These are phyloP conservation scores for Euphorbia celastroides DNA, from an alignment of 441 rosid genomes.

Conservation along the genomic window DNA sequence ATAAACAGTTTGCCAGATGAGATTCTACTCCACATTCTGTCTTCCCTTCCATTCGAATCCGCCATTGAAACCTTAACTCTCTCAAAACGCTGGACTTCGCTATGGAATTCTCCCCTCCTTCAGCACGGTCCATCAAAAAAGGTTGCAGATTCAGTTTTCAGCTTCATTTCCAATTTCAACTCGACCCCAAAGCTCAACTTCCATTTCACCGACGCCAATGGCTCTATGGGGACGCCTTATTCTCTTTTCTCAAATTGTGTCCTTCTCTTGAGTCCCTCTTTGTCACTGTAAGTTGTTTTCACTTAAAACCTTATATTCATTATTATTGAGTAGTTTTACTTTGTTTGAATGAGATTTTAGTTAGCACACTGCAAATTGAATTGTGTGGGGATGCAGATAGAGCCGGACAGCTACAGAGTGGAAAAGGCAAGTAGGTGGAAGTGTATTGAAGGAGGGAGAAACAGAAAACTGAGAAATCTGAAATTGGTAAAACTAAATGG, in stretches of 20 bases:
- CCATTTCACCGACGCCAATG: conserved; percentile 29
- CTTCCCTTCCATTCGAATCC: conserved; percentile 50
- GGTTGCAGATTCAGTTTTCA: conserved; percentile 27
- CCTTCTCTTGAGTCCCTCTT: conserved; percentile 49
- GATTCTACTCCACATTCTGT: conserved; percentile 46
- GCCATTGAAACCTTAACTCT: conserved; percentile 48
- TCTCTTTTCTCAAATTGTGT: conserved; percentile 50
- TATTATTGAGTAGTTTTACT: too few species aligned
- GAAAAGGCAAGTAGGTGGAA: conserved; percentile 9
- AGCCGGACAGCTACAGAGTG: conserved; percentile 29
- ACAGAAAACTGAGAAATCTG: conserved; percentile 26
- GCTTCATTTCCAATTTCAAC: conserved; percentile 40
- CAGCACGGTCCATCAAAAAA: conserved; percentile 36
- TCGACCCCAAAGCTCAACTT: conserved; percentile 39
- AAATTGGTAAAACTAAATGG: conserved; percentile 44
- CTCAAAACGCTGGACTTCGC: conserved; percentile 39
- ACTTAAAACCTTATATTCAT: not conserved
- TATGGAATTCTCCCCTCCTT: conserved; percentile 44
- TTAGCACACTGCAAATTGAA: not conserved
- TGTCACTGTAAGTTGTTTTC: conserved; percentile 38
- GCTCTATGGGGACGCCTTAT: conserved; percentile 15
- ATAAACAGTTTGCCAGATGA: conserved; percentile 50
- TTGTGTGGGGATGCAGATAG: conserved; percentile 29
- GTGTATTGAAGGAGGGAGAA: conserved; percentile 24
- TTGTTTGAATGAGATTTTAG: not conserved